Evolutionary conservation across 2,329 filamentous ascomycete genomes (phyloP), one percentile per base, ranked within the genome.

Genomic region (Botryosphaeria agaves): DNA sequence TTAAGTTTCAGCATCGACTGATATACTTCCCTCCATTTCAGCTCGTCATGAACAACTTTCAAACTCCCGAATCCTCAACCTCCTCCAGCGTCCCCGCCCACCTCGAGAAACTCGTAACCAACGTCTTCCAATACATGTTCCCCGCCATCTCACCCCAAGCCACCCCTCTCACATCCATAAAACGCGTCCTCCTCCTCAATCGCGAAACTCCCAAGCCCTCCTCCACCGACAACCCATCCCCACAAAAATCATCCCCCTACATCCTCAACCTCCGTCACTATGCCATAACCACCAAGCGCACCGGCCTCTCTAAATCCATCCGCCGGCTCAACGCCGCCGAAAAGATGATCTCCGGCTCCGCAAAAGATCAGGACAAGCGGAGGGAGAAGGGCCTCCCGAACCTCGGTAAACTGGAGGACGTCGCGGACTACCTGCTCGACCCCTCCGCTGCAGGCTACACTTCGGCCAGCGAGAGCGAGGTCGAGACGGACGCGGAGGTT

Each of bases 31-130:
- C n/a, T 21, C 27, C 32, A 33, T 32, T 16, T 12, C 36, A 77
- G 71, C 69, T 98, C 26, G 89, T 98, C 41, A 95, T 98, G 89
- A 98, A 98, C 60, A 94, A 93, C 54, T 93, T 98, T 54, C 70
- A 71, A 23, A 76, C 74, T 3, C 67, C 77, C 17, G 62, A 64
- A 37, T 52, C 56, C 29, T 49, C 57, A 33, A 51, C 59, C 35
- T 38, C 59, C 18, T 47, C 66, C 26, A 43, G 29, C 1, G 75
- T 92, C n/a, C 84, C 87, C 4, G 91, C 83, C 49, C 85, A 94
- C 43, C 79, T 98, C 46, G 89, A 98, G 57, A 77, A 79, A 15
- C 74, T 98, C 18, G 76, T 84, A 3, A 95, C 85, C 2, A 91
- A 84, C 27, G 75, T 94, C 46, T 98, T 95, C 57, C 87, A 94